Evolutionary conservation across 192 early-diverging fungal genomes (phyloP), one percentile per base, ranked within the genome.

Genomic region (Coemansia sp.): DNA sequence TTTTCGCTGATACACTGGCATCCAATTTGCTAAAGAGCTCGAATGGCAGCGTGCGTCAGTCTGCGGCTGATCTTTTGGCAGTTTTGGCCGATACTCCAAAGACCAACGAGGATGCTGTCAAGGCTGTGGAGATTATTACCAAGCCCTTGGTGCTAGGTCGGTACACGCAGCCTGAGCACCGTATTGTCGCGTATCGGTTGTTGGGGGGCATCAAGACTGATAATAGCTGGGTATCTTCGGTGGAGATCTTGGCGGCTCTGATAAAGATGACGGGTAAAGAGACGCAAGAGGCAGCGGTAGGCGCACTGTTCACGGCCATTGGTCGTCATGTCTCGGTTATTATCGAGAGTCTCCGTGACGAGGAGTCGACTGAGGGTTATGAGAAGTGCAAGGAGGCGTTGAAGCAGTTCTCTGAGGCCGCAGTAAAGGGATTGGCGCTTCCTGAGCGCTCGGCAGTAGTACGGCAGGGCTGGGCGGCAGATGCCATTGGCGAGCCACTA

Each of bases 191-290:
- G 30, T 95, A 91, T 74, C 69, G 70, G 30, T 71, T 87, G 40
- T 45, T 94, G 18, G 53, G 30, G 1, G 69, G 74, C 34, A 41
- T 55, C 9, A 70, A 88, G 30, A 69, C 68, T 49, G 56, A 59
- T 44, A 59, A 76, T 71, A 62, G 77, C 68, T 64, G 75, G 71
- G 66, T 71, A 4, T 73, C 67, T 8, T 68, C 79, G 11, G 74
- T 60, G 20, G 79, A 82, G 41, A 81, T 89, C n/a, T 52, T 92
- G 18, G 73, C 88, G n/a, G 85, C 80, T 6, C 74, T 89, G 69
- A 77, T 88, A 4, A 80, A 86, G n/a, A 88, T 95, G 76, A 67
- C 86, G 10, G 67, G 74, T 24, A 95, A 94, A 75, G 95, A 97
- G 72, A 84, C 87, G 12, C 88, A 91, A 53, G 95, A 95, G 59